Conservation (phyloP, 2,329 filamentous ascomycete species). For the Claviceps sp. region DNA sequence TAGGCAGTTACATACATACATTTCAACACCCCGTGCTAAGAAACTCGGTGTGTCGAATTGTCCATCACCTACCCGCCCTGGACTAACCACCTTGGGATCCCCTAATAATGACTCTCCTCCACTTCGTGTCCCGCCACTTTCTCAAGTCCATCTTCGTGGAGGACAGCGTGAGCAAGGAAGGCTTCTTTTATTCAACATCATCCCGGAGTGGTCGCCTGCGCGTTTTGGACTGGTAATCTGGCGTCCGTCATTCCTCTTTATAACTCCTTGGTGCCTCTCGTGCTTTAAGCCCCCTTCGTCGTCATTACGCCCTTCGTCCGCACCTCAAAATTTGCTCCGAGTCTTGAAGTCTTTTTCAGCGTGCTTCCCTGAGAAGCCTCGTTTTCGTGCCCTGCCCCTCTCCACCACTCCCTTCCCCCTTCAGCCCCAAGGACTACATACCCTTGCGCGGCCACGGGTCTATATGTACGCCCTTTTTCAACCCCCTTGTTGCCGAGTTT, state of each 20-base stretch:
- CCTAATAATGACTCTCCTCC: slow-evolving; percentile 8
- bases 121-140: slow-evolving; percentile 7
- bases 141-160: slow-evolving; percentile 4
- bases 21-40: no score
- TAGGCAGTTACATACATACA: no score
- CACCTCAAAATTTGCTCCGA: slow-evolving; percentile 3
- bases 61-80: slow-evolving; percentile 1
- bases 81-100: slow-evolving; percentile 6
- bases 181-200: slow-evolving; percentile 4
- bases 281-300: slow-evolving; percentile 2
- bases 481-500: background rate
- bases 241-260: slow-evolving; percentile 5
- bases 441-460: background rate
- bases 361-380: background rate
- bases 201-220: slow-evolving; percentile 4
- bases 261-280: slow-evolving; percentile 1
- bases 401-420: background rate
- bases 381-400: background rate
- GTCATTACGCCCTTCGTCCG: slow-evolving; percentile 1
- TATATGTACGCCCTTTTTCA: slow-evolving; percentile 1
- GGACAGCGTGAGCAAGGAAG: slow-evolving; percentile 4
- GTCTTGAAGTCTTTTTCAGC: slow-evolving; percentile 1
- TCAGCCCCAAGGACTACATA: background rate
- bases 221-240: slow-evolving; percentile 3
- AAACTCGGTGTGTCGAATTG: background rate